Percentiles rank a stretch among this genome's conserved stretches.
phyloP scores from a whole-genome alignment of 2,329 filamentous ascomycete species.

The Hypoxylon sp. region DNA sequence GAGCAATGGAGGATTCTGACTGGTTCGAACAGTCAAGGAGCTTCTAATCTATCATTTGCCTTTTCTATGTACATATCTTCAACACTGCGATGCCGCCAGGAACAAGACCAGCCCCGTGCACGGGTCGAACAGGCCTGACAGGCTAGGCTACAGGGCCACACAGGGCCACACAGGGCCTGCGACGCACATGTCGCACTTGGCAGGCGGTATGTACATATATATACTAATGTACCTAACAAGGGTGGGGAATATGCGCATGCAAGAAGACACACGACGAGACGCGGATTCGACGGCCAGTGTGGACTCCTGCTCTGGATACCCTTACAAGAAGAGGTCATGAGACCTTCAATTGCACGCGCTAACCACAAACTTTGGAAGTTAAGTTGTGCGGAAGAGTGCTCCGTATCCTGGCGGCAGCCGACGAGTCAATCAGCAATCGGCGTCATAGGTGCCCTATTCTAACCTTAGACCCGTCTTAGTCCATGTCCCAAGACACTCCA shows the following conservation, averaged over 20 bases:
- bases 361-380: constrained; percentile 43
- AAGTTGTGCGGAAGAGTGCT: constrained; percentile 39
- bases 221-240: constrained; percentile 26
- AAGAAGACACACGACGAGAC: constrained; percentile 39
- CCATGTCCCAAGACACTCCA: constrained; percentile 8
- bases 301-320: constrained; percentile 44
- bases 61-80: background rate
- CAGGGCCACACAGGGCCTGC: constrained; percentile 26
- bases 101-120: constrained; percentile 41
- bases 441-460: constrained; percentile 37
- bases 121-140: constrained; percentile 33
- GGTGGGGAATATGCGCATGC: constrained; percentile 36
- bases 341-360: constrained; percentile 44
- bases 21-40: constrained; percentile 9
- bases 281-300: constrained; percentile 40
- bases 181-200: constrained; percentile 43
- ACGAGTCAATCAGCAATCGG: constrained; percentile 40
- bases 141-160: background rate
- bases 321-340: constrained; percentile 45
- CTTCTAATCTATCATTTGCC: constrained; percentile 11
- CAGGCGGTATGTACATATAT: constrained; percentile 28
- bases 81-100: constrained; percentile 31
- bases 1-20: background rate
- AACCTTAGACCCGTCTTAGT: constrained; percentile 29
- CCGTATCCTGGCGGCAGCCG: constrained; percentile 41